Percentiles rank a stretch among this genome's conserved stretches.
phyloP scores from a whole-genome alignment of 2,329 filamentous ascomycete species.

The Cercospora citrullina region DNA sequence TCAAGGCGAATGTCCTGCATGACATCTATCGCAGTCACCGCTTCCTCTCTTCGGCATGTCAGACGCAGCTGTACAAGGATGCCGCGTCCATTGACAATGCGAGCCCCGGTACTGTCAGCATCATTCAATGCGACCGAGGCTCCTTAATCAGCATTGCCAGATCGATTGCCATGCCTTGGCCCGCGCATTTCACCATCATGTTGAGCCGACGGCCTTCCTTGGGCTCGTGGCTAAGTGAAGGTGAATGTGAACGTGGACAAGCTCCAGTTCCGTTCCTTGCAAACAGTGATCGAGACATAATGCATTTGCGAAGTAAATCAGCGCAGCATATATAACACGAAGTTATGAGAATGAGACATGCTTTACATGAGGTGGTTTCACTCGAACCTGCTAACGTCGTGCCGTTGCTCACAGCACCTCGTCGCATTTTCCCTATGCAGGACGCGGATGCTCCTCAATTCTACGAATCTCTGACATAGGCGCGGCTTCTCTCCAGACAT shows the following conservation, averaged over 20 bases:
- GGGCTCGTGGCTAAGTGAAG: neutral
- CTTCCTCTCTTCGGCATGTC: neutral
- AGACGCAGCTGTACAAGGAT: neutral
- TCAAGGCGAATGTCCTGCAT: neutral
- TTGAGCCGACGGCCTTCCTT: neutral
- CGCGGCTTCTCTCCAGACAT: neutral
- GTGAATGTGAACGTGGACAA: neutral
- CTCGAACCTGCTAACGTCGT: neutral
- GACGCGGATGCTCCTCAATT: neutral
- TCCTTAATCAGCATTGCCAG: neutral
- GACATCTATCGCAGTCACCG: neutral
- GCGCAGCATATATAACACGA: neutral
- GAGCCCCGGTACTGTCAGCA: neutral
- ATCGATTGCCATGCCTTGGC: neutral
- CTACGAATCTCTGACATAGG: neutral
- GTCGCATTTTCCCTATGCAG: neutral
- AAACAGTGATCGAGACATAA: neutral
- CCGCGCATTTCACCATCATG: neutral
- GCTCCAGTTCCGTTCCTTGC: neutral
- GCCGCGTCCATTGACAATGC: neutral
- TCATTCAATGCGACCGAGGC: neutral
- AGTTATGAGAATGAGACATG: neutral
- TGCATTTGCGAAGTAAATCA: neutral
- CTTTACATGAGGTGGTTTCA: neutral
- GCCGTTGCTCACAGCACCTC: neutral